Evolutionary conservation across 2,329 filamentous ascomycete genomes (phyloP).

Genomic region (Pestalotiopsis sp.): DNA sequence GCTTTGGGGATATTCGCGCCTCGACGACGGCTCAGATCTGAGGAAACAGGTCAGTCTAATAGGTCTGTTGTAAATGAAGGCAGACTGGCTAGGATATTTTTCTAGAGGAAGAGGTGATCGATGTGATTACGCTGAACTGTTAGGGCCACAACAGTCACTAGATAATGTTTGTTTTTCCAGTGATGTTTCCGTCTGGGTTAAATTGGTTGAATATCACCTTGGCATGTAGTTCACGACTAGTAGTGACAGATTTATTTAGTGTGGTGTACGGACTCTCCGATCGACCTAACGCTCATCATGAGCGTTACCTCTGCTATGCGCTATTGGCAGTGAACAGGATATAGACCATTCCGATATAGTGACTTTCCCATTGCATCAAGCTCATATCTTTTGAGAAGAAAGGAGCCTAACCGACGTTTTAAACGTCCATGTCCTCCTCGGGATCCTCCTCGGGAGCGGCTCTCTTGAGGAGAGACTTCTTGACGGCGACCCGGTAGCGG

Average conservation of each 20-base stretch:
- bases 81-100: too few species aligned
- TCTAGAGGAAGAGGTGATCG: too few species aligned
- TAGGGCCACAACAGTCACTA: too few species aligned
- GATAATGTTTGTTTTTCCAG: too few species aligned
- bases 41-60: not conserved
- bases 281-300: too few species aligned
- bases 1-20: not conserved
- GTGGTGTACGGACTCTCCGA: too few species aligned
- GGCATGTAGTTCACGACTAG: too few species aligned
- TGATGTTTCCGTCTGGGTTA: too few species aligned
- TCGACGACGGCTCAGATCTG: not conserved
- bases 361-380: not conserved
- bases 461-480: not conserved
- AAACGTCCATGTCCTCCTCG: not conserved
- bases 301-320: not conserved
- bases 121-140: too few species aligned
- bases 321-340: not conserved
- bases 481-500: not conserved
- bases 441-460: not conserved
- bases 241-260: too few species aligned
- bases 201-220: too few species aligned
- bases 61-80: too few species aligned
- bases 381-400: not conserved
- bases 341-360: not conserved
- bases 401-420: not conserved